Evolutionary conservation across 1,139 yeast species (phyloP).

Genomic region (Yamadazyma spencermartinsiae): DNA sequence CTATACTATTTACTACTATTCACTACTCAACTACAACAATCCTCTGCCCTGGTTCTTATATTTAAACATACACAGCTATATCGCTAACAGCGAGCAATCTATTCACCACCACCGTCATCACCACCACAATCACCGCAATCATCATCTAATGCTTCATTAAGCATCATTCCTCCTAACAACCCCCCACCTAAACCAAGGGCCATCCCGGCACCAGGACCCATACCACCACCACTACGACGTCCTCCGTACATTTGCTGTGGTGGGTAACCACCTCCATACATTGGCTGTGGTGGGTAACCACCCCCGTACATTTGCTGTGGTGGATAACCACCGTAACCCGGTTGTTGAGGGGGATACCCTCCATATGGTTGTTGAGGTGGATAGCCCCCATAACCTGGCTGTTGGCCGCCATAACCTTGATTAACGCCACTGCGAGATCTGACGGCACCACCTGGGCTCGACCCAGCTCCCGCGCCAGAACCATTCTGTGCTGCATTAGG

Average conservation of each 20-base stretch:
- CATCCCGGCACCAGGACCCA: constrained; percentile 22
- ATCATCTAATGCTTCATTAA: constrained; percentile 41
- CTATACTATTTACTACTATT: not conserved
- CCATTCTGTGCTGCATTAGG: constrained; percentile 13
- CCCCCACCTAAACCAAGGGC: constrained; percentile 84
- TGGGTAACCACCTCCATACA: constrained; percentile 10
- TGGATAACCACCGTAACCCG: constrained; percentile 21
- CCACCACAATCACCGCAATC: constrained; percentile 28
- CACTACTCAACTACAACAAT: not conserved
- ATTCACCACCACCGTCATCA: constrained; percentile 28
- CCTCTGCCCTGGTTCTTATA: too few species aligned
- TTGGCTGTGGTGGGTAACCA: constrained; percentile 18
- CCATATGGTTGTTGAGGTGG: constrained; percentile 25
- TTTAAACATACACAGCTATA: too few species aligned
- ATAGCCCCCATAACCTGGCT: constrained; percentile 18
- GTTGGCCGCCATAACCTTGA: constrained; percentile 23
- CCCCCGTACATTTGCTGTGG: constrained; percentile 22
- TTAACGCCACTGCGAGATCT: constrained; percentile 4
- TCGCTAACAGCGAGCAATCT: constrained; percentile 29
- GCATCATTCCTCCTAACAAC: constrained; percentile 68
- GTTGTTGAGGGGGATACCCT: constrained; percentile 16
- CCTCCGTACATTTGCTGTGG: constrained; percentile 18
- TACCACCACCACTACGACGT: constrained; percentile 35
- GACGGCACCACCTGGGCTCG: not conserved
- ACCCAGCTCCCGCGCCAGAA: not conserved